A percentile compares a stretch with the other conserved stretches of the same genome.
These are phyloP conservation scores for Sporisorium graminicola DNA, from an alignment of 1,284 basidiomycete species.

Conservation along the genomic window DNA sequence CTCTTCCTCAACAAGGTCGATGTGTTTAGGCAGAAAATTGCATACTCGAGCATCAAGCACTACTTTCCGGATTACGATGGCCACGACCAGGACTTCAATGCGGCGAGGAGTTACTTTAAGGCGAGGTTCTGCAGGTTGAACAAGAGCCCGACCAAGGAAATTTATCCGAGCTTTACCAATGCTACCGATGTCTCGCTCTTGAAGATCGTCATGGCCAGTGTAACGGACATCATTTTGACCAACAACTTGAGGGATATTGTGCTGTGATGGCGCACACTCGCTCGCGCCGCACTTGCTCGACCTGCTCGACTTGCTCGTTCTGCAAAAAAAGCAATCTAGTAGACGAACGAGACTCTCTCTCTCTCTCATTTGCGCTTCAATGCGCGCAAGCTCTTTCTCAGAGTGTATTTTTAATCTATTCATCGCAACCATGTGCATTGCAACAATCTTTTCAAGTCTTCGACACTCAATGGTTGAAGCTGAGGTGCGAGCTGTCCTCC, in stretches of 20 bases:
- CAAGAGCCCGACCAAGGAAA: slow-evolving; percentile 86
- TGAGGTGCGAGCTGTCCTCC: not conserved
- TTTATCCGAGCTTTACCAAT: slow-evolving; percentile 88
- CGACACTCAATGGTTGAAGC: not conserved
- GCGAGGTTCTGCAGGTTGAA: slow-evolving; percentile 84
- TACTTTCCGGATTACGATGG: slow-evolving; percentile 74
- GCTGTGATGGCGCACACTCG: slow-evolving; percentile 9
- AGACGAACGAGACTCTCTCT: not conserved
- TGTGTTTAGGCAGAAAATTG: slow-evolving; percentile 85
- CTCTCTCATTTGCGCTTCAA: not conserved
- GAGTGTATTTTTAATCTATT: not conserved
- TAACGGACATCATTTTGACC: slow-evolving; percentile 64
- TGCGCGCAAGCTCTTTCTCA: not conserved
- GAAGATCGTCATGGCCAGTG: slow-evolving; percentile 83
- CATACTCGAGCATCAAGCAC: slow-evolving; percentile 82
- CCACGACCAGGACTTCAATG: slow-evolving; percentile 75
- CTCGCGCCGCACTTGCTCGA: not conserved
- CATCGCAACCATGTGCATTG: no score
- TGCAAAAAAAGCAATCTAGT: not conserved
- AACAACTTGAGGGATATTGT: slow-evolving; percentile 51
- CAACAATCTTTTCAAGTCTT: no score
- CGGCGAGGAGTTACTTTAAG: slow-evolving; percentile 91
- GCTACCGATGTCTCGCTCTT: slow-evolving; percentile 93
- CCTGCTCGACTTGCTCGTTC: not conserved
- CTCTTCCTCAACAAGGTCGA: slow-evolving; percentile 77